Evolutionary conservation across 2,329 filamentous ascomycete genomes (phyloP).

Genomic region (Cladophialophora chaetospira): DNA sequence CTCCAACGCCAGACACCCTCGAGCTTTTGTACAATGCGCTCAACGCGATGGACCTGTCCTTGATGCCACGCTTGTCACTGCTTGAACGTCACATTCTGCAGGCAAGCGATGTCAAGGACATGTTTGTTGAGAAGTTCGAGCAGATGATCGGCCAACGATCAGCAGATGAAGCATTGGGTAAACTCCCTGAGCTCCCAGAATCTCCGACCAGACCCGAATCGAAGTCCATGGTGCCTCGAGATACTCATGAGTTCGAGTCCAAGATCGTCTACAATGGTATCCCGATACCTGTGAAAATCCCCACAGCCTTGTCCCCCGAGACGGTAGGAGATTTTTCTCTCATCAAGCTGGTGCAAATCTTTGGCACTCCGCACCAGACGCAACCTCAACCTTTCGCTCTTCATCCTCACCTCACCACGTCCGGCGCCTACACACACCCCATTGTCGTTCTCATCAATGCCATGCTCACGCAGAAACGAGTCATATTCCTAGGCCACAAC

Average conservation of each 20-base stretch:
- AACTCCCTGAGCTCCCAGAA: constrained; percentile 38
- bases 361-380: constrained; percentile 79
- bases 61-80: constrained; percentile 82
- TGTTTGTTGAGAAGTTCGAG: constrained; percentile 98
- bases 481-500: constrained; percentile 95
- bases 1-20: constrained; percentile 82
- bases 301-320: constrained; percentile 88
- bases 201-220: constrained; percentile 61
- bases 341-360: constrained; percentile 95
- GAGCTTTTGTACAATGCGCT: constrained; percentile 87
- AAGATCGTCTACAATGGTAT: constrained; percentile 95
- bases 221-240: constrained; percentile 76
- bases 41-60: constrained; percentile 93
- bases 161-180: constrained; percentile 59
- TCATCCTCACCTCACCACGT: constrained; percentile 91
- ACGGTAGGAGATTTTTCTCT: constrained; percentile 97
- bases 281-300: constrained; percentile 94
- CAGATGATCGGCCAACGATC: constrained; percentile 85
- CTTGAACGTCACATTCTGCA: constrained; percentile 86
- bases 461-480: constrained; percentile 90
- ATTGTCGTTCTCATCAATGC: constrained; percentile 94
- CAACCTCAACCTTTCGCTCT: constrained; percentile 80
- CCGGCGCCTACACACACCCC: constrained; percentile 84
- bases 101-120: constrained; percentile 88
- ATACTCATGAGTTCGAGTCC: constrained; percentile 97